A percentile compares a stretch with the other conserved stretches of the same genome.
Evolutionary conservation across 306 rosid species (phyloP).

Genomic region (Quercus parvula): DNA sequence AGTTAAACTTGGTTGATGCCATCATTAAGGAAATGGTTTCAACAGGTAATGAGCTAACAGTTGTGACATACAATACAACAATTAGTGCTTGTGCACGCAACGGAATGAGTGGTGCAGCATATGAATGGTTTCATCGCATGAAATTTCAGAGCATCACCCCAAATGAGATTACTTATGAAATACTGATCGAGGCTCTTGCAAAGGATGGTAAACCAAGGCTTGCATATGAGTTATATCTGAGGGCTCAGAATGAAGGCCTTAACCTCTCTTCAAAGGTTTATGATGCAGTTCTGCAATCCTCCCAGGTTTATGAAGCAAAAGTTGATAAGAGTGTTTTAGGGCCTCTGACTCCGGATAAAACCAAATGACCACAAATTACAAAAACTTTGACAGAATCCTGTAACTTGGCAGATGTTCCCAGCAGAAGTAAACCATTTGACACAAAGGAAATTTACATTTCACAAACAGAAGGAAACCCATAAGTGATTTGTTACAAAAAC

Average conservation of each 20-base stretch:
- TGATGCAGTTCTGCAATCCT: conserved; percentile 59
- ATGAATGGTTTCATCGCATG: conserved; percentile 92
- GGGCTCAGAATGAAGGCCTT: conserved; percentile 67
- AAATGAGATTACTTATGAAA: conserved; percentile 67
- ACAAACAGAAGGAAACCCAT: conserved; percentile 8
- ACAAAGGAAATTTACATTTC: conserved; percentile 33
- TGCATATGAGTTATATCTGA: conserved; percentile 73
- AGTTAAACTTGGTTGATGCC: conserved; percentile 68
- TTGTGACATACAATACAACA: conserved; percentile 82
- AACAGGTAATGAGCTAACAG: conserved; percentile 62
- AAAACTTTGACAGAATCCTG: conserved; percentile 37
- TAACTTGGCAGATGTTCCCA: conserved; percentile 36
- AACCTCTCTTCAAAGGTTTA: conserved; percentile 65
- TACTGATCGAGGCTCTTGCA: conserved; percentile 85
- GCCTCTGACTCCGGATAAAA: conserved; percentile 58
- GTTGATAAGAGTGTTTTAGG: conserved; percentile 57
- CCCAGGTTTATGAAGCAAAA: conserved; percentile 47
- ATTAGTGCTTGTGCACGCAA: conserved; percentile 72
- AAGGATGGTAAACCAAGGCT: conserved; percentile 85
- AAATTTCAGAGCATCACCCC: conserved; percentile 68
- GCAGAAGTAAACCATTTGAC: conserved; percentile 39
- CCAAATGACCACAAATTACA: conserved; percentile 29
- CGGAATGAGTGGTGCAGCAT: conserved; percentile 65
- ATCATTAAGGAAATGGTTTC: conserved; percentile 69
- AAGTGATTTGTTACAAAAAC: conserved; percentile 18